Percentiles rank a stretch among this genome's conserved stretches.
Evolutionary conservation across 305 asterid genomes (phyloP).

Genomic region (Coffea humblotiana): DNA sequence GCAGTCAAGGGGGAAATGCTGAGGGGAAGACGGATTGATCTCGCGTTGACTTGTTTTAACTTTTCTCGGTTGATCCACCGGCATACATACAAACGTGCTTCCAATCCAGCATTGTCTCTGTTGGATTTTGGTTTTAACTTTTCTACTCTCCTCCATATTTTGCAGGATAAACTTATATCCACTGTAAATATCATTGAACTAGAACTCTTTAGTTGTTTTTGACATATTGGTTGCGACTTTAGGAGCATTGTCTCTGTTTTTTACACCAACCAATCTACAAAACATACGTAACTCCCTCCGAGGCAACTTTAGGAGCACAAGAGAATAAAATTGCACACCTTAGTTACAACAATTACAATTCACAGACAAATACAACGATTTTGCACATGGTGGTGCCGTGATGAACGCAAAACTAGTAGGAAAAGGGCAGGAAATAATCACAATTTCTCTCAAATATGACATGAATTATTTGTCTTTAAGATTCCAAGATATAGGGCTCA

Average conservation of each 20-base stretch:
- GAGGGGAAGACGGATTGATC: slow-evolving; percentile 39
- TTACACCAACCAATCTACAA: too few relatives aligned
- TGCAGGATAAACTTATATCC: background rate
- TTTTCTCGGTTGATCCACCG: background rate
- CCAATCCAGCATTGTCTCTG: background rate
- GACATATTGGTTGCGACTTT: too few relatives aligned
- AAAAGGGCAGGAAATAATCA: slow-evolving; percentile 18
- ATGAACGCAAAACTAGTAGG: slow-evolving; percentile 20
- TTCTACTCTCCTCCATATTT: background rate
- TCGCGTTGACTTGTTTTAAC: background rate
- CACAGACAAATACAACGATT: slow-evolving; percentile 33
- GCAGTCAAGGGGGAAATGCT: slow-evolving; percentile 29
- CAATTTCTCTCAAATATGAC: slow-evolving; percentile 22
- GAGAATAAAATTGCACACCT: slow-evolving; percentile 16
- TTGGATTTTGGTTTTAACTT: background rate
- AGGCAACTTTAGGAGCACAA: background rate
- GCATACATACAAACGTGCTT: background rate
- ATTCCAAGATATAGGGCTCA: slow-evolving; percentile 8
- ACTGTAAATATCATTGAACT: background rate
- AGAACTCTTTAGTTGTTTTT: background rate
- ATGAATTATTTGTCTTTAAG: slow-evolving; percentile 20
- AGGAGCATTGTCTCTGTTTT: too few relatives aligned
- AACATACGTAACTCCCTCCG: background rate
- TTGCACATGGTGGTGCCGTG: slow-evolving; percentile 26
- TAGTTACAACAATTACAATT: slow-evolving; percentile 29